A percentile compares a stretch with the other conserved stretches of the same genome.
Evolutionary conservation across 1,139 yeast species (phyloP).

Genomic region (Spathaspora sp.): DNA sequence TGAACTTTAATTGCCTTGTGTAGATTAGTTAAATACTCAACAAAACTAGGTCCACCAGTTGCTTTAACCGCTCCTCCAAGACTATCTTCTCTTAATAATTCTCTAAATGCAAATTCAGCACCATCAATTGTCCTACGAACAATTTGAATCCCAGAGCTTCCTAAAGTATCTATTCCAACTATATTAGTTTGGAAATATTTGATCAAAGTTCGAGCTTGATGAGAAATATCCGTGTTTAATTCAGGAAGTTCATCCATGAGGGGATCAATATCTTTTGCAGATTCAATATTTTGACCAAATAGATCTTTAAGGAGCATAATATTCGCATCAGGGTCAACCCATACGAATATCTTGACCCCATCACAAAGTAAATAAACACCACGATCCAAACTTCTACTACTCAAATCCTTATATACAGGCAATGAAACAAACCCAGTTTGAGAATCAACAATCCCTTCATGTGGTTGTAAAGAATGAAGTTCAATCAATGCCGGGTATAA

Average conservation of each 20-base stretch:
- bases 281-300: conserved; percentile 56
- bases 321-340: conserved; percentile 73
- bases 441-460: conserved; percentile 46
- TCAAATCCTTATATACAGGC: conserved; percentile 47
- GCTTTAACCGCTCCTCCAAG: conserved; percentile 27
- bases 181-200: conserved; percentile 46
- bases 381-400: conserved; percentile 52
- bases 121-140: conserved; percentile 70
- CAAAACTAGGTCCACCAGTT: conserved; percentile 50
- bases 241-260: conserved; percentile 67
- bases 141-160: conserved; percentile 51
- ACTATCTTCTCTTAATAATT: conserved; percentile 71
- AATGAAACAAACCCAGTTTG: conserved; percentile 51
- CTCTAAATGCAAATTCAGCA: conserved; percentile 55
- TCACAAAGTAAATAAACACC: conserved; percentile 81
- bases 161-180: conserved; percentile 28
- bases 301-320: conserved; percentile 69
- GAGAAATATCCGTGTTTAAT: conserved; percentile 66
- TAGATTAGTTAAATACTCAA: conserved; percentile 59
- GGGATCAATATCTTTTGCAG: conserved; percentile 46
- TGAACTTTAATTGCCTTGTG: conserved; percentile 62
- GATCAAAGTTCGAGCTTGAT: conserved; percentile 65
- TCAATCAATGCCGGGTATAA: conserved; percentile 83
- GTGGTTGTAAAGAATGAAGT: conserved; percentile 61
- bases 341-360: conserved; percentile 61